phyloP scores from a whole-genome alignment of 331 rosid genomes.

The Dryas integrifolia region DNA sequence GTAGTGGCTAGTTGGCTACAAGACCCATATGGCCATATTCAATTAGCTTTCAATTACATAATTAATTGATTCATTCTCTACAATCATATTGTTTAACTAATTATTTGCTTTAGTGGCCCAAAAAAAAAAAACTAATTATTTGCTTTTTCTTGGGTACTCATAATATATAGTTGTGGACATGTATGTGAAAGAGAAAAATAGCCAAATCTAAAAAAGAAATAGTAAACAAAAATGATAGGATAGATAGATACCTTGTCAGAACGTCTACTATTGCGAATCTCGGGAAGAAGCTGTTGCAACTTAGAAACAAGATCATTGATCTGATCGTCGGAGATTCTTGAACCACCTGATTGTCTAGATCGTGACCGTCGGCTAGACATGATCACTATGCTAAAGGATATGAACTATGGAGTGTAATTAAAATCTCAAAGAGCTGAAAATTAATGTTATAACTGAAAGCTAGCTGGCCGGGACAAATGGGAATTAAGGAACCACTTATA shows the following conservation, averaged over 20 bases:
- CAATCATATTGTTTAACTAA: not conserved
- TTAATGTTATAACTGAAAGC: not conserved
- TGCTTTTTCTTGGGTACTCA: not conserved
- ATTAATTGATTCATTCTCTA: not conserved
- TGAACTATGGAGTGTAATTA: not conserved
- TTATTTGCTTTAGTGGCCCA: not conserved
- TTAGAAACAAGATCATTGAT: slow-evolving; percentile 87
- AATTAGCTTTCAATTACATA: not conserved
- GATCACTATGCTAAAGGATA: too few relatives aligned
- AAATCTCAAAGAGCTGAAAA: not conserved
- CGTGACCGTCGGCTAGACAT: slow-evolving; percentile 91
- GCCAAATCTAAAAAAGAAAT: not conserved
- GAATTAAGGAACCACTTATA: not conserved
- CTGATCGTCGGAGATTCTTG: slow-evolving; percentile 89
- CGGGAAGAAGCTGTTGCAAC: slow-evolving; percentile 92
- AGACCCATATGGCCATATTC: not conserved
- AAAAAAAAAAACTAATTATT: not conserved
- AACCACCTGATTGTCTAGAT: slow-evolving; percentile 64
- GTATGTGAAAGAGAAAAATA: not conserved
- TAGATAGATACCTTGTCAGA: slow-evolving; percentile 70
- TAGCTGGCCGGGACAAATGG: not conserved
- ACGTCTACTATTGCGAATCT: slow-evolving; percentile 63
- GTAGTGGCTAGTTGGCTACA: not conserved
- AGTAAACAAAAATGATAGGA: not conserved
- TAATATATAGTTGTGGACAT: too few relatives aligned